Evolutionary conservation across 2,329 filamentous ascomycete species (phyloP).

Genomic region (Aspergillus brasiliensis): DNA sequence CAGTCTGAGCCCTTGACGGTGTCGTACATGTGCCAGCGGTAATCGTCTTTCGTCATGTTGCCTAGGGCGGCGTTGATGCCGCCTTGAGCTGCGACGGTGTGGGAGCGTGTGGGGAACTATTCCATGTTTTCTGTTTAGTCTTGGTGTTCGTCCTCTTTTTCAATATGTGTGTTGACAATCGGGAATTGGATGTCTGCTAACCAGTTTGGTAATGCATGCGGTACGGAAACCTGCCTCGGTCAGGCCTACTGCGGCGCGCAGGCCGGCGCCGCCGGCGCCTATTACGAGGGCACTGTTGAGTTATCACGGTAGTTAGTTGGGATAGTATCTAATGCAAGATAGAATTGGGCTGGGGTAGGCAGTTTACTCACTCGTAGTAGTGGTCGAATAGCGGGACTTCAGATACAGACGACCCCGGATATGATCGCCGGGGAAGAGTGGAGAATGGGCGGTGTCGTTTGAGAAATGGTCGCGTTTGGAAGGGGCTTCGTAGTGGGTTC

Average conservation of each 20-base stretch:
- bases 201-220: constrained; percentile 24
- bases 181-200: neutral
- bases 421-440: neutral
- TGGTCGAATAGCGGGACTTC: neutral
- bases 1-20: constrained; percentile 11
- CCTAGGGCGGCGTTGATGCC: constrained; percentile 10
- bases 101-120: constrained; percentile 25
- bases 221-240: constrained; percentile 24
- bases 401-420: neutral
- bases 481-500: neutral
- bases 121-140: neutral
- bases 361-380: neutral
- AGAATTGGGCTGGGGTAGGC: neutral
- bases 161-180: no score
- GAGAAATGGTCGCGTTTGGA: no score
- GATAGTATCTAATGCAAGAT: neutral
- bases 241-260: constrained; percentile 23
- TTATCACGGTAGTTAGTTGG: neutral
- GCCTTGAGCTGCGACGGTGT: constrained; percentile 16
- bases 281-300: constrained; percentile 22
- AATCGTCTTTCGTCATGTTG: constrained; percentile 8
- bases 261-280: constrained; percentile 21
- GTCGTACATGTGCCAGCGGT: constrained; percentile 12
- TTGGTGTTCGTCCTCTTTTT: no score
- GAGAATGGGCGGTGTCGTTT: neutral